A percentile compares a stretch with the other conserved stretches of the same genome.
phyloP scores from a whole-genome alignment of 1,284 basidiomycete genomes.

The Grifola frondosa region DNA sequence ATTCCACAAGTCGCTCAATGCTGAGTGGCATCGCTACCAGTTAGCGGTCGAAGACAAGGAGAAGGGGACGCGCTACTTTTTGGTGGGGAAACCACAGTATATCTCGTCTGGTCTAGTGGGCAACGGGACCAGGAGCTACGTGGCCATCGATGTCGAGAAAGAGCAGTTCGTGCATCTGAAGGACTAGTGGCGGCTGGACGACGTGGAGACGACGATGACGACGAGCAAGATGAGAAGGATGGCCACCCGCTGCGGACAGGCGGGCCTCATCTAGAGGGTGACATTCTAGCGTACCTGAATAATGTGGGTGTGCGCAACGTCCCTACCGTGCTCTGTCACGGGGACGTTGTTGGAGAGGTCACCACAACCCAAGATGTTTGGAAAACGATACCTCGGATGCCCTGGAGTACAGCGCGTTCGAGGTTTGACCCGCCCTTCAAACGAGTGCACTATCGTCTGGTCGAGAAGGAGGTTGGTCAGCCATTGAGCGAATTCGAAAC shows the following conservation, averaged over 20 bases:
- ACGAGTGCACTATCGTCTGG: conserved; percentile 12
- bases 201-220: conserved; percentile 9
- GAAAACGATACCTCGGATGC: not conserved
- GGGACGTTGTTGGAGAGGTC: not conserved
- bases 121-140: not conserved
- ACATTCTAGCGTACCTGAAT: not conserved
- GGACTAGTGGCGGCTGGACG: conserved; percentile 12
- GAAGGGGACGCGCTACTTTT: not conserved
- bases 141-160: not conserved
- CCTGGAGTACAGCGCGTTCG: not conserved
- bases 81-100: conserved; percentile 1
- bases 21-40: not conserved
- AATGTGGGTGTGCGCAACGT: not conserved
- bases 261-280: conserved; percentile 8
- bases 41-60: not conserved
- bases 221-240: conserved; percentile 1
- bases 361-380: conserved; percentile 1
- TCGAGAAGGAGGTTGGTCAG: conserved; percentile 10
- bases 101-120: not conserved
- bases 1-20: not conserved
- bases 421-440: too few relatives aligned
- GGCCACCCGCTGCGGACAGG: too few relatives aligned
- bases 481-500: not conserved
- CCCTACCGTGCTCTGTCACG: conserved; percentile 4
- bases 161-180: conserved; percentile 8